Base-by-base conservation (phyloP, 2,329 filamentous ascomycete species). In the Amylocarpus encephaloides region DNA sequence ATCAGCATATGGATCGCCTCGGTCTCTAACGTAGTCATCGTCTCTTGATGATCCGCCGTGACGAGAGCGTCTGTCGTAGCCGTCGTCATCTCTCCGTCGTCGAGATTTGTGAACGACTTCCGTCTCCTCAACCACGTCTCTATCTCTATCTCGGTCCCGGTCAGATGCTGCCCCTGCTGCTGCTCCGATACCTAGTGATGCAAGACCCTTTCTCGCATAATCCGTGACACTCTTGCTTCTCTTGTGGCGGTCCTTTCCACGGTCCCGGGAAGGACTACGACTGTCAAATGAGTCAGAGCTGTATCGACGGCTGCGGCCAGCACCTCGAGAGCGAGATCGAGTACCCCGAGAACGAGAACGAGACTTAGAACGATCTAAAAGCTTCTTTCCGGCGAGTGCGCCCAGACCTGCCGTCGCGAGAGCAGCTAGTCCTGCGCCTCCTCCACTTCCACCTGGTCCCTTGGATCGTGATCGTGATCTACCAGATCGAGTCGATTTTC, bases 221-320 rank as follows among this genome's bases (percentile, higher is more conserved):
- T 83, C 80, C 7, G 82, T 79, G n/a, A 84, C 75, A 63, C 80
- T 84, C 54, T 80, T 79, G 70, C 81, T 84, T 56, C 80, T 77
- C 67, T 78, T 78, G 43, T 75, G 73, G 53, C 48, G 75, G 30
- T 76, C 71, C 67, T 78, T 78, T 45, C 75, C 73, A 54, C 46
- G 74, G 32, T 76, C 71, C 38, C 57, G 52, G 29, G 61, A 64
- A 36, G 62, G 61, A 42, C 62, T 64, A 43, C 62, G 57, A 42
- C 63, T 65, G 43, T 66, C 60, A 35, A 61, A 64, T 1, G 61
- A 65, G 40, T 64, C 61, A n/a, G 54, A 48, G 47, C 59, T 62
- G 36, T 58, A 54, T 56, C 57, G 59, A 35, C 61, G 62, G 48
- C 59, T 55, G 49, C 55, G 58, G 43, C 55, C 57, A 34, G 63